phyloP scores from a whole-genome alignment of 1,284 basidiomycete genomes.

The Irpex rosettiformis region DNA sequence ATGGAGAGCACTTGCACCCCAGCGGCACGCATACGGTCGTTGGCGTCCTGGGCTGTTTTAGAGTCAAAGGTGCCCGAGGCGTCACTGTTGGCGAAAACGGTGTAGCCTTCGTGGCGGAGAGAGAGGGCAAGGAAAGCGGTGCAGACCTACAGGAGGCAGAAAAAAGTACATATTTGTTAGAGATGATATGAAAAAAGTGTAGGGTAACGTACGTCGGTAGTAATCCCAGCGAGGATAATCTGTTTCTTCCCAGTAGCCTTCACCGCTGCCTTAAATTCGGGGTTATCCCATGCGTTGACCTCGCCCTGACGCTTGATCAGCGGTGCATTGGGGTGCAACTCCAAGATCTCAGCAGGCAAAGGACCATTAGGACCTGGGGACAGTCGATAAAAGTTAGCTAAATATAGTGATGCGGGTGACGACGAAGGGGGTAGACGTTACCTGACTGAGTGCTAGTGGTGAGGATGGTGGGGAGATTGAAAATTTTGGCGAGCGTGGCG shows the following conservation, averaged over 20 bases:
- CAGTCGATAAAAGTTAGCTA: background rate
- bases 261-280: slow-evolving; percentile 43
- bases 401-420: background rate
- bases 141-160: slow-evolving; percentile 33
- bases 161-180: background rate
- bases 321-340: slow-evolving; percentile 40
- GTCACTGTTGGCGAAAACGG: slow-evolving; percentile 43
- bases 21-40: slow-evolving; percentile 42
- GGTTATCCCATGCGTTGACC: slow-evolving; percentile 48
- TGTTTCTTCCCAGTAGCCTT: slow-evolving; percentile 45
- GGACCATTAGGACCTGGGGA: slow-evolving; percentile 44
- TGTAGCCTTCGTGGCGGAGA: slow-evolving; percentile 39
- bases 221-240: slow-evolving; percentile 44
- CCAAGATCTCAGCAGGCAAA: slow-evolving; percentile 38
- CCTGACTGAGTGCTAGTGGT: slow-evolving; percentile 43
- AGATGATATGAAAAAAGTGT: background rate
- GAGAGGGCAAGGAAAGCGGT: slow-evolving; percentile 44
- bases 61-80: slow-evolving; percentile 39
- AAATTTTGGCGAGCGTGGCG: slow-evolving; percentile 40
- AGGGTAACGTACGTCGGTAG: slow-evolving; percentile 38
- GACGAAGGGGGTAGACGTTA: no score
- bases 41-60: slow-evolving; percentile 39
- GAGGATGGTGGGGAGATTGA: slow-evolving; percentile 40
- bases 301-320: slow-evolving; percentile 44
- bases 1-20: slow-evolving; percentile 41